These are phyloP conservation scores for Kokia cookei DNA, from an alignment of 441 rosid species.

Conservation along the genomic window DNA sequence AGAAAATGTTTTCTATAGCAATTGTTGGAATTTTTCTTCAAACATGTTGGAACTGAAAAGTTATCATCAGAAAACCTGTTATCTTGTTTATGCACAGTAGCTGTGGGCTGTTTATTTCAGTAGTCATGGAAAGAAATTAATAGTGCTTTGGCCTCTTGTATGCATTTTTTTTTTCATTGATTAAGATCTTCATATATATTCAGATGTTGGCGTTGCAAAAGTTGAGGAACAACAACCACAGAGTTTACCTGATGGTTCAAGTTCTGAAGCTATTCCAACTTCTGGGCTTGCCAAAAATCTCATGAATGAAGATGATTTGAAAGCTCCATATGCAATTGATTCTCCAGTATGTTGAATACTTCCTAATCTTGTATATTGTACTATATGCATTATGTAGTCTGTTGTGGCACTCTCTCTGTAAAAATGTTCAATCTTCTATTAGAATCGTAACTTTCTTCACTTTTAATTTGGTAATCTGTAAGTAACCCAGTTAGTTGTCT, in stretches of 20 bases:
- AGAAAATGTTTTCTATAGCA: neutral
- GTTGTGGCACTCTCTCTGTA: neutral
- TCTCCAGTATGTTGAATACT: slow-evolving; percentile 48
- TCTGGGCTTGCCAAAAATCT: slow-evolving; percentile 46
- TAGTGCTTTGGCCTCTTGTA: neutral
- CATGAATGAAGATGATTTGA: slow-evolving; percentile 70
- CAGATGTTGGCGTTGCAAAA: slow-evolving; percentile 59
- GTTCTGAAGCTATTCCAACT: slow-evolving; percentile 46
- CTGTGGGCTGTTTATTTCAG: neutral
- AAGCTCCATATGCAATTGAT: slow-evolving; percentile 52
- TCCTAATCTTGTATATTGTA: neutral
- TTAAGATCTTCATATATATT: slow-evolving; percentile 18
- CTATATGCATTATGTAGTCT: neutral
- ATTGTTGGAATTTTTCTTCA: neutral
- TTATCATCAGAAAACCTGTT: neutral
- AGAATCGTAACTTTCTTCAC: neutral
- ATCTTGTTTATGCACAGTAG: neutral
- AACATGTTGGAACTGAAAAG: neutral
- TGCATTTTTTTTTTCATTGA: neutral
- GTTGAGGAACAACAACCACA: slow-evolving; percentile 67
- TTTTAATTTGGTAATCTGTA: neutral
- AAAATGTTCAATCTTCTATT: neutral
- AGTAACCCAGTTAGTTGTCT: neutral
- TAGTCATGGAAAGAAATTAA: neutral
- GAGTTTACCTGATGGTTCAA: slow-evolving; percentile 63